These are phyloP conservation scores for Pythium coloratum DNA, from an alignment of 352 stramenopile genomes.

Conservation along the genomic window DNA sequence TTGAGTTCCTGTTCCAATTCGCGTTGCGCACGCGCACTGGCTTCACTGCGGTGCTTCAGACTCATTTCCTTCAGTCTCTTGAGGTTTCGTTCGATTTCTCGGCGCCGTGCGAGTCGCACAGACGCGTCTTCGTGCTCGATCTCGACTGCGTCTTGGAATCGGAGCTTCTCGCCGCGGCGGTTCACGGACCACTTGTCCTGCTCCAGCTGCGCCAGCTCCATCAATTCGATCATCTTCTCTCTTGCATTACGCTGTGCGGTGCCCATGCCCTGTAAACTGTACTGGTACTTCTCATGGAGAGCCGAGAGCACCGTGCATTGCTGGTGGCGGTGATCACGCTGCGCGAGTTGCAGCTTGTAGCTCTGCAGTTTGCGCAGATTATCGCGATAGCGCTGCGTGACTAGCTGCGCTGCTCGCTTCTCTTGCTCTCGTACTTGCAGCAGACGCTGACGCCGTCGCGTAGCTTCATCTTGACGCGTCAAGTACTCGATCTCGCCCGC, in stretches of 20 bases:
- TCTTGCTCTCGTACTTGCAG: conserved; percentile 63
- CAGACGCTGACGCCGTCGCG: conserved; percentile 48
- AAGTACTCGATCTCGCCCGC: conserved; percentile 62
- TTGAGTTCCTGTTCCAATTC: conserved; percentile 38
- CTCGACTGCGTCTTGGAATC: conserved; percentile 38
- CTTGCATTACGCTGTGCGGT: conserved; percentile 61
- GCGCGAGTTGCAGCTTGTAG: conserved; percentile 31
- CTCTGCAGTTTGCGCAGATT: conserved; percentile 57
- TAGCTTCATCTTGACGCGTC: conserved; percentile 51
- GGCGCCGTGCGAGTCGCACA: conserved; percentile 26
- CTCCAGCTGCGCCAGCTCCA: conserved; percentile 51
- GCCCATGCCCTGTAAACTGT: conserved; percentile 61
- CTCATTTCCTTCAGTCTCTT: conserved; percentile 42
- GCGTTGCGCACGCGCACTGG: conserved; percentile 37
- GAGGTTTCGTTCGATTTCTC: conserved; percentile 49
- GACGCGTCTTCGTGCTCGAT: conserved; percentile 30
- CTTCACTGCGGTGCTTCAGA: conserved; percentile 40
- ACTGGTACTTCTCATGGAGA: conserved; percentile 52
- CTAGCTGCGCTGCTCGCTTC: conserved; percentile 55
- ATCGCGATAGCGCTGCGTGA: conserved; percentile 70
- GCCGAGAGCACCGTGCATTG: conserved; percentile 47
- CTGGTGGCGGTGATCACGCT: conserved; percentile 30
- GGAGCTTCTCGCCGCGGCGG: conserved; percentile 30
- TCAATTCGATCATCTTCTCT: conserved; percentile 52
- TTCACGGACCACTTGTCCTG: conserved; percentile 62